Evolutionary conservation across 208 protist species (phyloP).

Genomic region (Trypanosoma avium): DNA sequence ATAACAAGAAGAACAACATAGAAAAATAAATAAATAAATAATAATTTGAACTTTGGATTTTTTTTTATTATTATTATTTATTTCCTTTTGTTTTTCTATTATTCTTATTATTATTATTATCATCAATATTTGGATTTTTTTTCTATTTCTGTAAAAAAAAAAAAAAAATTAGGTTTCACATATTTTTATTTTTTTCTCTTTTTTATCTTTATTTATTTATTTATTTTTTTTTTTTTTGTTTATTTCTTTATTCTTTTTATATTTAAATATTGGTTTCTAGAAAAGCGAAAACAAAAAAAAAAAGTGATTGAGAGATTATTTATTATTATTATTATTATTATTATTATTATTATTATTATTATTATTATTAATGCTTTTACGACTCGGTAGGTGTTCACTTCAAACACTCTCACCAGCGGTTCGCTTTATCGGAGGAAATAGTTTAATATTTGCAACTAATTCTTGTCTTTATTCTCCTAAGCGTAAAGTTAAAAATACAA

Average conservation of each 20-base stretch:
- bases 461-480: too few relatives aligned
- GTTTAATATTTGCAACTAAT: background rate
- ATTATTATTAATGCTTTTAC: background rate
- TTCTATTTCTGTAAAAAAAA: background rate
- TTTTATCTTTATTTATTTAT: background rate
- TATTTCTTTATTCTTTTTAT: background rate
- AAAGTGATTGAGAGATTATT: background rate
- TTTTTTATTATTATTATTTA: background rate
- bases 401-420: background rate
- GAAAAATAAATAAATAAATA: too few relatives aligned
- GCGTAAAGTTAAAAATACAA: too few relatives aligned
- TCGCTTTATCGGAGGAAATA: background rate
- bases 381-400: background rate
- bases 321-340: background rate
- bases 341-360: background rate
- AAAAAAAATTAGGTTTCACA: background rate
- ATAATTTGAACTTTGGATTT: background rate
- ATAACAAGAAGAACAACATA: too few relatives aligned
- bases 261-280: background rate
- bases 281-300: background rate
- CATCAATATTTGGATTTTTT: background rate
- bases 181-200: conserved; percentile 5
- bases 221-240: conserved; percentile 5
- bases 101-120: background rate
- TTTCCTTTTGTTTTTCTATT: background rate